Evolutionary conservation across 2,329 filamentous ascomycete species (phyloP), one percentile per base, ranked within the genome.

Genomic region (Paecilomyces formosus): DNA sequence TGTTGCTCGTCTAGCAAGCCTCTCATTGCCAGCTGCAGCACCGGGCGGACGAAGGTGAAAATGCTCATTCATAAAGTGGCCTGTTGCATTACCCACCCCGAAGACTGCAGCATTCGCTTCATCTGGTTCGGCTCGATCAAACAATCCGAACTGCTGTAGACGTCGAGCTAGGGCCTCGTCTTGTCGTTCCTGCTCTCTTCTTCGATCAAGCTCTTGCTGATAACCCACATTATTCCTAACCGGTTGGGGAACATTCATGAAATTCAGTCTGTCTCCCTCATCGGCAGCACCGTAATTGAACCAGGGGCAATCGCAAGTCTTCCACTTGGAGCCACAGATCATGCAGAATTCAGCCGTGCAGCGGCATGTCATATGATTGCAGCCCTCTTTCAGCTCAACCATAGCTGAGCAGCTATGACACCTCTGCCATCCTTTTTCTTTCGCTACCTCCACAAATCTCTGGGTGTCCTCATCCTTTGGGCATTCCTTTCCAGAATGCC

Each of bases 301-400:
- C 85, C 86, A 90, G 0, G 89, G 87, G 64, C 91, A 96, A 56
- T 89, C 85, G 68, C 91, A 96, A 0, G 81, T 86, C 75, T 90
- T 93, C 90, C 91, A 95, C 65, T 88, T 88, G 31, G 79, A 70
- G 22, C 89, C 91, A 69, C 92, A 96, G 26, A 90, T 82, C 84
- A 94, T 92, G 75, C 92, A 96, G 68, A 95, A 95, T 66, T 95
- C 84, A 28, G 89, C 89, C 57, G 84, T 87, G 68, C 92, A 96
- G 57, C 86, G 88, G 71, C 91, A 96, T 28, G 85, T 91, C 85
- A 95, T 93, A 70, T 93, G 91, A 74, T 93, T 92, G 73, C 88
- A 92, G 52, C 90, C 90, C 72, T 93, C 89, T 65, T 88, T 88
- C 55, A 91, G 76, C 72, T 95, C 89, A 52, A 95, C 88, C 78